Evolutionary conservation across 768 basidiomycete genomes (phyloP).

Genomic region (Trametes villosa): DNA sequence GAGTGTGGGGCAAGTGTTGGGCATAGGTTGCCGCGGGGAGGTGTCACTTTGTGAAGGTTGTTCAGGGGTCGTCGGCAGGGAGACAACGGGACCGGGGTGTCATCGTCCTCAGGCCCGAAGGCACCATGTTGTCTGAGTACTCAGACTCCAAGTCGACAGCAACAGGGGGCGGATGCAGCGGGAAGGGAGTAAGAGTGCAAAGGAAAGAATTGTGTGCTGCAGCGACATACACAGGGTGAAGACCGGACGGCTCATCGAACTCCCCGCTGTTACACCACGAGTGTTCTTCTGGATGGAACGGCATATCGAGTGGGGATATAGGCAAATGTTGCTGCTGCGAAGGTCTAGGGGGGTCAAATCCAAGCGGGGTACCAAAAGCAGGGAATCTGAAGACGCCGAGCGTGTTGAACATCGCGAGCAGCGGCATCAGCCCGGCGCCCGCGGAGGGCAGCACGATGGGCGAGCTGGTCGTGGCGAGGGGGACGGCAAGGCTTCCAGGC

Average conservation of each 20-base stretch:
- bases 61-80: constrained; percentile 18
- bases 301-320: constrained; percentile 18
- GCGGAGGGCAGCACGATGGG: constrained; percentile 33
- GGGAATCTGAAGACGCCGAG: no score
- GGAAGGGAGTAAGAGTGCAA: neutral
- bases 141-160: constrained; percentile 22
- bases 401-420: constrained; percentile 32
- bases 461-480: constrained; percentile 26
- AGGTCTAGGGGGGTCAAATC: neutral
- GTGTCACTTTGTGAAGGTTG: constrained; percentile 12
- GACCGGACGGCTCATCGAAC: neutral
- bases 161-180: constrained; percentile 13
- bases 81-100: constrained; percentile 13
- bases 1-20: constrained; percentile 26
- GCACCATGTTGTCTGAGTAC: constrained; percentile 25
- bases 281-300: constrained; percentile 2
- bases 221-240: neutral
- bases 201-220: constrained; percentile 10
- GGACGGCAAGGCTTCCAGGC: constrained; percentile 16
- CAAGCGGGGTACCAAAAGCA: constrained; percentile 14
- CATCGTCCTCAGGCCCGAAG: constrained; percentile 25
- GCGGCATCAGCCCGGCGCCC: constrained; percentile 31
- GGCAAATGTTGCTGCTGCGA: constrained; percentile 1
- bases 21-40: constrained; percentile 15
- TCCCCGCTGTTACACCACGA: neutral